Percentiles rank a stretch among this genome's conserved stretches.
Conservation (phyloP, 1,139 yeast species). For the Nematodospora anomalae region DNA sequence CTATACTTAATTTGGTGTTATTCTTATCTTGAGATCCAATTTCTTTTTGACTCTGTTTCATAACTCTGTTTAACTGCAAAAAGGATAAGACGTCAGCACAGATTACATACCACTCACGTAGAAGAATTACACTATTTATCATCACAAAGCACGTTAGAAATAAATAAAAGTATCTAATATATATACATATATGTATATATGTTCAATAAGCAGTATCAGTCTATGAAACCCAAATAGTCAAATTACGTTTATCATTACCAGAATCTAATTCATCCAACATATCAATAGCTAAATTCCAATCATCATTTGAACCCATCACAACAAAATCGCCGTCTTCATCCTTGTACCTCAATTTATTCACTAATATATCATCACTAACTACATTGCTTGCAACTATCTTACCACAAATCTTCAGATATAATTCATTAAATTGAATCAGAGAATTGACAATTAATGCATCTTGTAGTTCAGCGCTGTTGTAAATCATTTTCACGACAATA, state of each 20-base stretch:
- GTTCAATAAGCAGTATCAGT: no score
- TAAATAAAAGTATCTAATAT: no score
- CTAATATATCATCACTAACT: conserved; percentile 36
- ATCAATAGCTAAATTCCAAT: conserved; percentile 60
- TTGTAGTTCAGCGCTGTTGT: conserved; percentile 41
- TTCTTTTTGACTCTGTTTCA: no score
- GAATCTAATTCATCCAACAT: conserved; percentile 45
- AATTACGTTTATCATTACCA: conserved; percentile 32
- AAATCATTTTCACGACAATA: conserved; percentile 52
- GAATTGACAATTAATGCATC: conserved; percentile 43
- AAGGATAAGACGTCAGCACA: no score
- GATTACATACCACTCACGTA: no score
- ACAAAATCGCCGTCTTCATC: conserved; percentile 97
- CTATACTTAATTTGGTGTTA: no score
- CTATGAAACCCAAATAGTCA: conserved; percentile 43
- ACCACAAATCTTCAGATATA: conserved; percentile 42
- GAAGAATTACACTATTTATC: no score
- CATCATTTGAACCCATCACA: conserved; percentile 79
- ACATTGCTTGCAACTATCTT: conserved; percentile 34
- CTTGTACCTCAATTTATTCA: conserved; percentile 67
- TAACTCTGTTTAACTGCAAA: no score
- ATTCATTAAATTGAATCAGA: conserved; percentile 45
- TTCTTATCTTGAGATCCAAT: no score
- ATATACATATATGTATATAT: no score
- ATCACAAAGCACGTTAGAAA: no score